A percentile compares a stretch with the other conserved stretches of the same genome.
Evolutionary conservation across 2,329 filamentous ascomycete genomes (phyloP).

Genomic region (Bipolaris gigantea): DNA sequence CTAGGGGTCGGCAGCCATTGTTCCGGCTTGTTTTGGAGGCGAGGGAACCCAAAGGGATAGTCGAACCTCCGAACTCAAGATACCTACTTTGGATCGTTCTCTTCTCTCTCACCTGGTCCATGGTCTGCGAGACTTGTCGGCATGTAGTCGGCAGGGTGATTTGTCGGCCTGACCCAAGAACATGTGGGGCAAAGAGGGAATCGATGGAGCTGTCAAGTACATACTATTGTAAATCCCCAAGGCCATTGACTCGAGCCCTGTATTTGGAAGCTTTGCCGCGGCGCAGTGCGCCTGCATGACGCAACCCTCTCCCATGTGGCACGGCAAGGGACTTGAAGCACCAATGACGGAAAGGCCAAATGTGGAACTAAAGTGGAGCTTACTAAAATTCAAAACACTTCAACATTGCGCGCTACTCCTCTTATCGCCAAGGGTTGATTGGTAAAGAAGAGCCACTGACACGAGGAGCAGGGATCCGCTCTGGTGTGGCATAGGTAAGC

Average conservation of each 20-base stretch:
- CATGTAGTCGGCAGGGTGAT: no score
- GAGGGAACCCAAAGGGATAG: neutral
- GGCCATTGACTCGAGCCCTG: neutral
- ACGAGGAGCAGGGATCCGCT: conserved; percentile 8
- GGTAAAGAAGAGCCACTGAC: conserved; percentile 4
- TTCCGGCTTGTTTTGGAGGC: neutral
- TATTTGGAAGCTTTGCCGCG: neutral
- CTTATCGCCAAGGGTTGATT: conserved; percentile 1
- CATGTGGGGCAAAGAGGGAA: neutral
- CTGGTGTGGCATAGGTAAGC: neutral
- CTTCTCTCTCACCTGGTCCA: neutral
- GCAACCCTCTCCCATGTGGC: conserved; percentile 9
- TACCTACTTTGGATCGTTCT: no score
- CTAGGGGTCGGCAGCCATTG: neutral
- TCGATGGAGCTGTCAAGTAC: neutral
- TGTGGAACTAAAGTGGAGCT: conserved; percentile 1
- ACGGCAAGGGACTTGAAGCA: neutral
- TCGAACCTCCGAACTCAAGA: neutral
- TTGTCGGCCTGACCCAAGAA: no score
- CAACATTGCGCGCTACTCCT: neutral
- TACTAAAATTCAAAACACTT: neutral
- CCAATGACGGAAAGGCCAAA: neutral
- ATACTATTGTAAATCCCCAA: no score
- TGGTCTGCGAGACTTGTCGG: neutral
- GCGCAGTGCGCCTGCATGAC: neutral